Evolutionary conservation across 2,329 filamentous ascomycete genomes (phyloP), one percentile per base, ranked within the genome.

Genomic region (Claviceps capensis): DNA sequence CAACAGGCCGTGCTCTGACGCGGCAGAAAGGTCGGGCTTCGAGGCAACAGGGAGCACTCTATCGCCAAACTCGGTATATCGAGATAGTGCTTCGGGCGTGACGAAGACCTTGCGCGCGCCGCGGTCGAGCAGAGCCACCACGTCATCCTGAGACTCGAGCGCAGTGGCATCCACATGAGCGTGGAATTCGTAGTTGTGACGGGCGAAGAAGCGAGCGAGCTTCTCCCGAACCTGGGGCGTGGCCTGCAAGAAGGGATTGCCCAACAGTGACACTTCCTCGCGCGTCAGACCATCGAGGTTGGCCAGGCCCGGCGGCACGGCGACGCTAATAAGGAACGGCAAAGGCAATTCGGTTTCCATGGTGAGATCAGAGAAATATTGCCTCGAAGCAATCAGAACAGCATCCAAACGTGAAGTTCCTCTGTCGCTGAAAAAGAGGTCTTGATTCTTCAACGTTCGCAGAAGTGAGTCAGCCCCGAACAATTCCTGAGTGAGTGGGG

Each of bases 61-160:
- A 44, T 73, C 69, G 44, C 75, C 77, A 56, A 79, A 81, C 56
- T 76, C 73, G 47, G 72, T 67, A 53, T 78, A 77, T 49, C 75
- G 69, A 8, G 74, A 72, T 50, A 94, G 72, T 64, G 88, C 85
- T 52, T 82, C 75, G 47, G 82, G 77, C 17, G 78, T 77, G 49
- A 95, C 86, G 65, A 97, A 93, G 56, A 93, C 84, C 65, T 85
- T 93, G 50, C 82, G 79, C 6, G 89, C 88, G 54, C 93, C 93
- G 57, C 82, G 79, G 65, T 98, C 87, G 52, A 98, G 80, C 38
- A 97, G 76, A 47, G 85, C 78, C 51, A 91, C 71, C 38, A 97
- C 74, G 57, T 94, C 85, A 58, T 89, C 84, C 52, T 74, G 72
- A 11, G 82, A 81, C 36, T 78, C 67, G 41, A 97, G 74, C 22